Base-by-base conservation (phyloP, 1,284 basidiomycete genomes). In the Boletellus deceptivus region DNA sequence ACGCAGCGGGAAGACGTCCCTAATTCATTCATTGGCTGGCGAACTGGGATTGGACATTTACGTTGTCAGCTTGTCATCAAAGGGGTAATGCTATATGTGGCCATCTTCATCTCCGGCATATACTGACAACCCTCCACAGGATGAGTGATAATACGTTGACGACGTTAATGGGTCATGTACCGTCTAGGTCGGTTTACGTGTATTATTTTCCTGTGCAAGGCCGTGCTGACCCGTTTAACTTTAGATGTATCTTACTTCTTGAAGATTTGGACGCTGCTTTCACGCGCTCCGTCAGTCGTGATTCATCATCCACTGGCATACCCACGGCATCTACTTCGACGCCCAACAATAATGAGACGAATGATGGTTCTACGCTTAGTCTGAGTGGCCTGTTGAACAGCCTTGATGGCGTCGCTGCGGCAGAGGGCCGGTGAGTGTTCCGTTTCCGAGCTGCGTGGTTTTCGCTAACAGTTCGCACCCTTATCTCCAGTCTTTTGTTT, bases 1-100 rank as follows among this genome's bases (percentile, higher is more conserved):
- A 18, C 39, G 40, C 64, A 88, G 87, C 66, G 90, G 90, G 55
- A 91, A 91, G 71, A 89, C 88, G 31, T 89, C 86, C 17, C 73
- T 89, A 46, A 89, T 93, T 62, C 89, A 91, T 65, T 91, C 91
- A 6, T 70, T 93, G 53, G 91, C 91, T 43, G 89, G 89, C 46
- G 89, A 92, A 64, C 76, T 93, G 36, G 83, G 85, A n/a, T 76
- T 93, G 25, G 90, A 93, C 69, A 91, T 94, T 57, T 93, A 93
- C 64, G 88, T 91, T 46, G 82, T 93, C 55, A 90, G 86, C 48
- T 73, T 94, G 46, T 91, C 89, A 41, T 83, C 86, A 36, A 91
- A 91, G 67, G 89, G 87, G 88, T 88, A 72, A 58, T 79, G 49
- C n/a, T 60, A 45, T 53, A 45, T 14, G 13, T 50, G 22, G 39